Conservation (phyloP, 768 basidiomycete species). For the Psilocybe azurescens region DNA sequence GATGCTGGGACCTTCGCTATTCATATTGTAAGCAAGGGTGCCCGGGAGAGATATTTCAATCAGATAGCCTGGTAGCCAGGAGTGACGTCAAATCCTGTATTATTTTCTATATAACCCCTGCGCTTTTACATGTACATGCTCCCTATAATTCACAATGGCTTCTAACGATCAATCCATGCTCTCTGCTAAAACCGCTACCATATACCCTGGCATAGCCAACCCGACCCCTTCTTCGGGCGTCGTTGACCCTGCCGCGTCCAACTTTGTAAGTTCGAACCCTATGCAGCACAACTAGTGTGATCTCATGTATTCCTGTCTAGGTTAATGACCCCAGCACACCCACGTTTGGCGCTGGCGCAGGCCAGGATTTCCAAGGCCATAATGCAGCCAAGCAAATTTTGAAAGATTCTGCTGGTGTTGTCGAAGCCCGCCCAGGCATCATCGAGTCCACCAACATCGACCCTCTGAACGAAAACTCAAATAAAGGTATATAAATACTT, state of each 20-base stretch:
- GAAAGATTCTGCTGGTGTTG: constrained; percentile 50
- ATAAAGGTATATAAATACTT: constrained; percentile 4
- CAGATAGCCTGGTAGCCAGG: constrained; percentile 30
- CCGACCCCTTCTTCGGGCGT: constrained; percentile 43
- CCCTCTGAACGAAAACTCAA: constrained; percentile 47
- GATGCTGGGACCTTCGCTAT: constrained; percentile 84
- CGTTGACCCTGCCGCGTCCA: constrained; percentile 40
- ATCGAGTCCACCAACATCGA: constrained; percentile 60
- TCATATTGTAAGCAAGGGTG: constrained; percentile 72
- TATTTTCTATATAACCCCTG: constrained; percentile 19
- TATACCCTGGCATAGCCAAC: constrained; percentile 50
- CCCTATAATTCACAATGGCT: constrained; percentile 36
- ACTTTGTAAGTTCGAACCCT: constrained; percentile 44
- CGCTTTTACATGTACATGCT: neutral
- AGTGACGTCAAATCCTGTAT: constrained; percentile 27
- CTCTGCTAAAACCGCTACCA: constrained; percentile 36
- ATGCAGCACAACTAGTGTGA: neutral
- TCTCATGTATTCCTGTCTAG: constrained; percentile 24
- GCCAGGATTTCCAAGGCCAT: constrained; percentile 42
- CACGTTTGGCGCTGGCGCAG: constrained; percentile 45
- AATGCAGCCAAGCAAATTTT: constrained; percentile 43
- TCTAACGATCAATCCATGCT: constrained; percentile 29
- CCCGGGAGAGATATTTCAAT: constrained; percentile 71
- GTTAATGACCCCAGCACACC: constrained; percentile 46
- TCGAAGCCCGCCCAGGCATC: constrained; percentile 59